phyloP scores from a whole-genome alignment of 1,284 basidiomycete species.

The Rhodotorula glutinis region DNA sequence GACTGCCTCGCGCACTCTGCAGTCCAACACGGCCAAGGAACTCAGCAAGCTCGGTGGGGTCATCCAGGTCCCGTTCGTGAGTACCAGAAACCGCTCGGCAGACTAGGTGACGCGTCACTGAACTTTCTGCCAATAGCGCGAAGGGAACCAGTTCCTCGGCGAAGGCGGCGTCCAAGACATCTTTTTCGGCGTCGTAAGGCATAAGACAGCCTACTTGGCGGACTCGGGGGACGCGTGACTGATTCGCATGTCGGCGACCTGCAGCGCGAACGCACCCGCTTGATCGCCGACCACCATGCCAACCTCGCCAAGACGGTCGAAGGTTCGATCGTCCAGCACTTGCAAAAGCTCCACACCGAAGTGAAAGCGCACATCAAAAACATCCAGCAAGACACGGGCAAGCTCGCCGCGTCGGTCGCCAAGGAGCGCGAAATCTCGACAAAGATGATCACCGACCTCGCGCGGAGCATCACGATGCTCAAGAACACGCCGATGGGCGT shows the following conservation, averaged over 20 bases:
- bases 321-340: conserved; percentile 94
- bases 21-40: conserved; percentile 87
- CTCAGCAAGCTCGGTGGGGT: conserved; percentile 94
- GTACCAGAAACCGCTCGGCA: background rate
- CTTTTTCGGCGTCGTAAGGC: conserved; percentile 69
- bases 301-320: conserved; percentile 95
- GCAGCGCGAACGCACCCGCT: conserved; percentile 76
- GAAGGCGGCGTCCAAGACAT: conserved; percentile 90
- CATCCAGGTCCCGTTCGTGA: conserved; percentile 88
- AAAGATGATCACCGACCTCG: conserved; percentile 81
- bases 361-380: conserved; percentile 95
- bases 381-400: conserved; percentile 55
- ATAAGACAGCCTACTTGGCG: background rate
- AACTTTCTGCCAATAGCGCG: conserved; percentile 7
- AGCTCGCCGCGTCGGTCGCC: conserved; percentile 88
- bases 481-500: conserved; percentile 94
- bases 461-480: conserved; percentile 79
- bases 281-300: conserved; percentile 93
- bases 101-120: too few relatives aligned
- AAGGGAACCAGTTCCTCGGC: conserved; percentile 71
- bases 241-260: too few relatives aligned
- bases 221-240: too few relatives aligned
- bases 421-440: conserved; percentile 89
- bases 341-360: conserved; percentile 88
- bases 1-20: too few relatives aligned